Percentiles rank a stretch among this genome's conserved stretches.
Evolutionary conservation across 2,329 filamentous ascomycete genomes (phyloP).

Genomic region (Exophiala oligosperma): DNA sequence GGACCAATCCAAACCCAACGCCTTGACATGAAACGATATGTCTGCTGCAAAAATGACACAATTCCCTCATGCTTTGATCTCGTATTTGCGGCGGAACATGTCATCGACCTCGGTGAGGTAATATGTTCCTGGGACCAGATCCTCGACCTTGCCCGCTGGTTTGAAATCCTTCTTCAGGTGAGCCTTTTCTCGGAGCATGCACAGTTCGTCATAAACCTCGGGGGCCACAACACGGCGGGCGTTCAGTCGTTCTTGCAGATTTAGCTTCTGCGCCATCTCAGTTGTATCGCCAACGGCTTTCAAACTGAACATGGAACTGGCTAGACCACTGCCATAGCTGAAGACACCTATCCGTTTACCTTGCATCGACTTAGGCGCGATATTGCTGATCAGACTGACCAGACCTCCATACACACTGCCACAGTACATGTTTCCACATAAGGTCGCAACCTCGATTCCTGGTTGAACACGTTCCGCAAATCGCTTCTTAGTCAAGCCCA

Average conservation of each 20-base stretch:
- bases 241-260: constrained; percentile 68
- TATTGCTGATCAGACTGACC: constrained; percentile 61
- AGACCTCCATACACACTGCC: constrained; percentile 61
- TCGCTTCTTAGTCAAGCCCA: constrained; percentile 79
- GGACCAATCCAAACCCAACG: constrained; percentile 21
- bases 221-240: constrained; percentile 67
- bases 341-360: constrained; percentile 75
- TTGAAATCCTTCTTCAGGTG: constrained; percentile 79
- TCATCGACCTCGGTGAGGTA: constrained; percentile 79
- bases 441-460: constrained; percentile 72
- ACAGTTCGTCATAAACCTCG: constrained; percentile 76
- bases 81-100: constrained; percentile 81
- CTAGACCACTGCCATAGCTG: constrained; percentile 77
- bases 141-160: constrained; percentile 67
- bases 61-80: constrained; percentile 64
- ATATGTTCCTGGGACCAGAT: constrained; percentile 67
- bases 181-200: constrained; percentile 76
- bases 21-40: constrained; percentile 20
- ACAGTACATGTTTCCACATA: constrained; percentile 68
- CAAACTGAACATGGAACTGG: constrained; percentile 70
- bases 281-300: constrained; percentile 68
- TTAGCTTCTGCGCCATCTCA: constrained; percentile 64
- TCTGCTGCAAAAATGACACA: constrained; percentile 18
- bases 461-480: constrained; percentile 77
- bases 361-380: constrained; percentile 62